Evolutionary conservation across 106 monocot species (phyloP), one percentile per base, ranked within the genome.

Genomic region (Xerophyta viscosa): DNA sequence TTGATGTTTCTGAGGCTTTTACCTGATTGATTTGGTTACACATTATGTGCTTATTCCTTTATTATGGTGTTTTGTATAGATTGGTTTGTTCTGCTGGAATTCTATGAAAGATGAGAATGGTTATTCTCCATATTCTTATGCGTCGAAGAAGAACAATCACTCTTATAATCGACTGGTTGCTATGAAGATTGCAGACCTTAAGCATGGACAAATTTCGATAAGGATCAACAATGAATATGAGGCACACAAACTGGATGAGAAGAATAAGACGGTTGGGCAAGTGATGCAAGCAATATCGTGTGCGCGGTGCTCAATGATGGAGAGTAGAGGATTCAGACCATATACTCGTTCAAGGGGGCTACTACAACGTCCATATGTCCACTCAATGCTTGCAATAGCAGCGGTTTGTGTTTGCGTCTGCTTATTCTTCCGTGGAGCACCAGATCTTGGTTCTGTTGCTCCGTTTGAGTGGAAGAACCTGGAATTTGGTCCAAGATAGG

Each of bases 341-440:
- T 29, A 27, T 2, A 2, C 27, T 11, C 64, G 28, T 19, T 4
- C 44, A 0, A 51, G 27, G 11, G 76, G 64, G 23, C 48, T 66
- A 39, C 56, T 76, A 9, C 45, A 31, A 8, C 51, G 65, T 8
- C 76, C 76, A 5, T 76, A 58, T 31, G 50, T 64, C 4, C 41
- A 65, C 3, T 48, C 70, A 1, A 49, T 76, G 29, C 70, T 76
- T 12, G 64, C 70, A 14, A 61, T 76, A 31, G 76, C 76, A 5
- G 69, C 76, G 1, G 76, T 76, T 2, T 76, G 76, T 44, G 76
- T 70, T 7, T 76, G 76, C 46, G 76, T 76, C 13, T 61, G 76
- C 31, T 21, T 76, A 18, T 70, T 76, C 22, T 21, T 65, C 29
- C 48, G 76, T 17, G 76, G 76, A 8, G 14, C 59, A 8, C 76